These are phyloP conservation scores for Kalmusia sp. DNA, from an alignment of 2,329 filamentous ascomycete species.

Conservation along the genomic window DNA sequence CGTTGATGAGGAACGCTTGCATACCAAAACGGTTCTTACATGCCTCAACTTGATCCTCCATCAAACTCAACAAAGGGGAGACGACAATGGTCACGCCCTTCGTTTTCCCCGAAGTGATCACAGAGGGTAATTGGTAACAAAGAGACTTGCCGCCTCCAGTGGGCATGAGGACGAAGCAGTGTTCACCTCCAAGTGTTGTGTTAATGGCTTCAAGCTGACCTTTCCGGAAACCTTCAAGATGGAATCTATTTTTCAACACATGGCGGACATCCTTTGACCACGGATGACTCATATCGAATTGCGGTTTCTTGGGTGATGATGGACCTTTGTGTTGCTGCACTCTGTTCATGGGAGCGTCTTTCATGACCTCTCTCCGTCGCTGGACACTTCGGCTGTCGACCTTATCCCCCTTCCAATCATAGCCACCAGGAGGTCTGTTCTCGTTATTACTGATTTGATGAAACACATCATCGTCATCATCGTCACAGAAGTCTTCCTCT, in stretches of 20 bases:
- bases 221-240: slow-evolving; percentile 83
- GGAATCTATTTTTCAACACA: slow-evolving; percentile 83
- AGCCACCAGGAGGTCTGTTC: slow-evolving; percentile 36
- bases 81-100: slow-evolving; percentile 89
- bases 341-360: slow-evolving; percentile 37
- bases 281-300: slow-evolving; percentile 49
- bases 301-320: slow-evolving; percentile 37
- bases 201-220: slow-evolving; percentile 98
- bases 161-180: slow-evolving; percentile 96
- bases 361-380: slow-evolving; percentile 33
- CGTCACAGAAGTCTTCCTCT: slow-evolving; percentile 38
- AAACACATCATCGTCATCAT: slow-evolving; percentile 45
- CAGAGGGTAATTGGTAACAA: slow-evolving; percentile 92
- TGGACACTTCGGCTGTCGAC: slow-evolving; percentile 20
- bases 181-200: slow-evolving; percentile 83
- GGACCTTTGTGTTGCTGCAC: slow-evolving; percentile 21
- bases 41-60: slow-evolving; percentile 95
- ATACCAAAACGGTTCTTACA: slow-evolving; percentile 73
- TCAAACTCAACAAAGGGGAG: slow-evolving; percentile 92
- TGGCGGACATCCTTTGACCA: slow-evolving; percentile 89
- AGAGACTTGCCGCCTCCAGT: slow-evolving; percentile 96
- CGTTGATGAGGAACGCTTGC: slow-evolving; percentile 81
- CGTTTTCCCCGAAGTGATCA: slow-evolving; percentile 81
- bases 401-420: slow-evolving; percentile 39
- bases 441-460: slow-evolving; percentile 54